Conservation (phyloP, 2,329 filamentous ascomycete species). For the Onygenales sp. region DNA sequence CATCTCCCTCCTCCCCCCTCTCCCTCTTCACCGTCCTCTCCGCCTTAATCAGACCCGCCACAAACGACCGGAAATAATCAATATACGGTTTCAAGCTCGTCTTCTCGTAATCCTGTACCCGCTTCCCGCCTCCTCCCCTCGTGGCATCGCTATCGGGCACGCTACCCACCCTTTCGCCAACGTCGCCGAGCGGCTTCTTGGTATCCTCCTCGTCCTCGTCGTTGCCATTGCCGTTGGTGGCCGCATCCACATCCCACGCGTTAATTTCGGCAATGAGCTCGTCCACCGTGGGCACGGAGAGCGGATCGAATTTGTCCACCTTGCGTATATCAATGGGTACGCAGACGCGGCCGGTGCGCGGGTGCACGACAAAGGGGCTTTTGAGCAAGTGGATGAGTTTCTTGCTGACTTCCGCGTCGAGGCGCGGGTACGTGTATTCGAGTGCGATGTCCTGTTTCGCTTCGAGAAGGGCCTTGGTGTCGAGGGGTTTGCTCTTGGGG, state of each 20-base stretch:
- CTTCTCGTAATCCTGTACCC: conserved; percentile 86
- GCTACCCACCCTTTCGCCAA: background rate
- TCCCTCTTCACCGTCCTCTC: conserved; percentile 47
- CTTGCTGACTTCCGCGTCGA: conserved; percentile 95
- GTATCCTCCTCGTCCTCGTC: conserved; percentile 24
- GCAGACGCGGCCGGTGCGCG: conserved; percentile 86
- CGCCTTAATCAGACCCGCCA: conserved; percentile 68
- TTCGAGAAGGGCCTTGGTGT: conserved; percentile 64
- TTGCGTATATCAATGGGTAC: conserved; percentile 75
- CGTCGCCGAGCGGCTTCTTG: conserved; percentile 19
- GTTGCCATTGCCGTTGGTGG: conserved; percentile 15
- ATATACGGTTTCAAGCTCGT: conserved; percentile 89
- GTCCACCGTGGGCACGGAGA: conserved; percentile 81
- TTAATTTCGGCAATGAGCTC: conserved; percentile 78
- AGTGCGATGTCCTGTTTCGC: conserved; percentile 94
- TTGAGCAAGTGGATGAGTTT: conserved; percentile 98
- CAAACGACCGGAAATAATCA: conserved; percentile 77
- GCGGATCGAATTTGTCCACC: conserved; percentile 76
- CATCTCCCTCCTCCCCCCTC: conserved; percentile 34
- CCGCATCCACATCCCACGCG: conserved; percentile 50
- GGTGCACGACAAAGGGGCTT: conserved; percentile 91
- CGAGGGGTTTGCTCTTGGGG: conserved; percentile 48
- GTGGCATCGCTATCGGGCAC: conserved; percentile 19
- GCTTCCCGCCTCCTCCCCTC: conserved; percentile 22
- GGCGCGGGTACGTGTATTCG: conserved; percentile 93